Evolutionary conservation across 192 early-diverging fungal species (phyloP).

Genomic region (Linnemannia elongata): DNA sequence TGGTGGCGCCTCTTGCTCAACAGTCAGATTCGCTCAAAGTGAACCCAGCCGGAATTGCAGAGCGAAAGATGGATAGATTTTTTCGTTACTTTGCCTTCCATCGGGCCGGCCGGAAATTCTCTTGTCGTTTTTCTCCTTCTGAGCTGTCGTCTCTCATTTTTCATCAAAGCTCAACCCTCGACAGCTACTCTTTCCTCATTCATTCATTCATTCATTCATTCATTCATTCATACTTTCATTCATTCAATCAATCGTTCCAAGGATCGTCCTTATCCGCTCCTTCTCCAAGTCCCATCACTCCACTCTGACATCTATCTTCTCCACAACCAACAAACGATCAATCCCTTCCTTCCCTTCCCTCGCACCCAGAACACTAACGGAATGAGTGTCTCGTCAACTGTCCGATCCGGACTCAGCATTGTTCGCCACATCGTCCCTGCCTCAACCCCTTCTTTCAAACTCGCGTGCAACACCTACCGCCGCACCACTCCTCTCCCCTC

Average conservation of each 20-base stretch:
- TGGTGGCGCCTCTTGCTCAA: too few species aligned
- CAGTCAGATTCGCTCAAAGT: too few species aligned
- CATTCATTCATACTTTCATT: background rate
- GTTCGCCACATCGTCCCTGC: slow-evolving; percentile 23
- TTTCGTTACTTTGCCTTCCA: too few species aligned
- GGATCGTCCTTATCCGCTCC: background rate
- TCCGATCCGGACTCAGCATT: slow-evolving; percentile 33
- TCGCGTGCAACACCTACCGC: slow-evolving; percentile 44
- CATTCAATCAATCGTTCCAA: background rate
- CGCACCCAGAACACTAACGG: background rate
- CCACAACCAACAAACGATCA: background rate
- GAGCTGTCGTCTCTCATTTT: background rate
- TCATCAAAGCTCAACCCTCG: background rate
- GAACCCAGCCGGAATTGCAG: too few species aligned
- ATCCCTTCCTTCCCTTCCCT: background rate
- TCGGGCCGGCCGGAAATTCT: too few species aligned
- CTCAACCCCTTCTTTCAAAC: slow-evolving; percentile 20
- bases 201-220: background rate
- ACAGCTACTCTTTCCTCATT: background rate
- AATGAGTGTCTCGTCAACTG: background rate
- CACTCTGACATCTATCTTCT: background rate
- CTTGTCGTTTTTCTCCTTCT: too few species aligned
- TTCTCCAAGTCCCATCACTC: background rate
- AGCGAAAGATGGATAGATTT: too few species aligned
- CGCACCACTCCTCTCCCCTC: background rate